Conservation (phyloP, 202 grass and related monocot species). For the Carex sylvatica region DNA sequence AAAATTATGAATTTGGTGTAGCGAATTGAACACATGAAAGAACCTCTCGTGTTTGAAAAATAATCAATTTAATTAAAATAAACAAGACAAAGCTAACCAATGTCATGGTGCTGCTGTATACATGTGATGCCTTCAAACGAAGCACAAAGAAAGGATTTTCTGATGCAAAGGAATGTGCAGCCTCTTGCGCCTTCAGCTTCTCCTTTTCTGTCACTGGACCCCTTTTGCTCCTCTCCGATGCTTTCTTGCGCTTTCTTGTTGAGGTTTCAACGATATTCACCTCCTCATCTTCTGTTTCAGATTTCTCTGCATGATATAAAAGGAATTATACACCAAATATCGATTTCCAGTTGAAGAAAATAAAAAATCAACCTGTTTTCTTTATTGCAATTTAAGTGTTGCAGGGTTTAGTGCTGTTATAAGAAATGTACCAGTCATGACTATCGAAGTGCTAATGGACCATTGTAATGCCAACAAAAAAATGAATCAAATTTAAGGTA, state of each 20-base stretch:
- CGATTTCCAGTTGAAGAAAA: too few relatives aligned
- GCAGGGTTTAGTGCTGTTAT: not conserved
- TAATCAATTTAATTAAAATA: not conserved
- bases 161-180: constrained; percentile 64
- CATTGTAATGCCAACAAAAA: not conserved
- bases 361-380: not conserved
- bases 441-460: not conserved
- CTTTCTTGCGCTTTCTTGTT: constrained; percentile 7
- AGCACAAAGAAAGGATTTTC: constrained; percentile 65
- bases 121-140: constrained; percentile 59
- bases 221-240: not conserved
- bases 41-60: not conserved
- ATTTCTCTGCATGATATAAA: constrained; percentile 2
- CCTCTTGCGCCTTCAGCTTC: constrained; percentile 50
- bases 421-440: not conserved
- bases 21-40: not conserved
- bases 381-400: not conserved
- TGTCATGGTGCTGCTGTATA: constrained; percentile 34
- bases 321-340: not conserved
- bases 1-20: not conserved
- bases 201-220: constrained; percentile 42
- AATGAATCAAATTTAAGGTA: not conserved
- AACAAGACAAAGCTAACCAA: constrained; percentile 4
- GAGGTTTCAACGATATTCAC: not conserved
- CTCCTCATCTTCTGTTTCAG: constrained; percentile 23